Evolutionary conservation across 2,329 filamentous ascomycete species (phyloP).

Genomic region (Aspergillus amoenus): DNA sequence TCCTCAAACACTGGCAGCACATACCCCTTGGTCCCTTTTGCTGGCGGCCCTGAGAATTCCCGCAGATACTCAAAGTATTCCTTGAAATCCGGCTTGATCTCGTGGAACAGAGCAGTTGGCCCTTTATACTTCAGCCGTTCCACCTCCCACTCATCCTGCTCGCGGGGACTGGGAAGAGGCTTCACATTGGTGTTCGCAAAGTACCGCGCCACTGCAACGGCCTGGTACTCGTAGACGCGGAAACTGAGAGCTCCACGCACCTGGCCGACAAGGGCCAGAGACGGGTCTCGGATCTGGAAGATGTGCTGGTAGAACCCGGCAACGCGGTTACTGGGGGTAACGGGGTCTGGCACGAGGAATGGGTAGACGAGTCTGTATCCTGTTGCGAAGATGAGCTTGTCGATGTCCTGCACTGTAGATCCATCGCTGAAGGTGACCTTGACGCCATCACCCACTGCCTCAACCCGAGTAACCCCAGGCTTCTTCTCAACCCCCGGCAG

Average conservation of each 20-base stretch:
- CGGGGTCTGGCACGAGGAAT: slow-evolving; percentile 25
- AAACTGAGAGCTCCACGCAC: slow-evolving; percentile 30
- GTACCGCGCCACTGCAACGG: slow-evolving; percentile 29
- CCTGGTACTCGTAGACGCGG: slow-evolving; percentile 32
- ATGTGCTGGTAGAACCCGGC: slow-evolving; percentile 32
- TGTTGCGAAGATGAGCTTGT: slow-evolving; percentile 34
- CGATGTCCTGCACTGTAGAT: slow-evolving; percentile 16
- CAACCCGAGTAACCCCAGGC: slow-evolving; percentile 18
- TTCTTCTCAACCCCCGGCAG: slow-evolving; percentile 25
- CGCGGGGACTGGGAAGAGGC: slow-evolving; percentile 18
- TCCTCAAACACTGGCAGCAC: slow-evolving; percentile 40
- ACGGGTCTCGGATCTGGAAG: slow-evolving; percentile 29
- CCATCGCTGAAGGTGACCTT: slow-evolving; percentile 25
- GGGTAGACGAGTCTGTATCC: slow-evolving; percentile 31
- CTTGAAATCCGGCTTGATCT: slow-evolving; percentile 35
- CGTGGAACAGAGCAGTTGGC: slow-evolving; percentile 20
- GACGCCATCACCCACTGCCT: neutral
- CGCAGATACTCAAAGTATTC: slow-evolving; percentile 42
- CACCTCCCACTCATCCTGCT: slow-evolving; percentile 30
- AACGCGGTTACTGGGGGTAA: slow-evolving; percentile 25
- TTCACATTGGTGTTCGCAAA: slow-evolving; percentile 24
- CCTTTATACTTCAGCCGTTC: slow-evolving; percentile 23
- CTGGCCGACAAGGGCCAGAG: slow-evolving; percentile 30
- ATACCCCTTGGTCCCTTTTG: slow-evolving; percentile 35
- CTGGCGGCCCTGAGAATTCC: slow-evolving; percentile 40